Conservation (phyloP, 2,329 filamentous ascomycete genomes). For the Ustilaginoidea virens region DNA sequence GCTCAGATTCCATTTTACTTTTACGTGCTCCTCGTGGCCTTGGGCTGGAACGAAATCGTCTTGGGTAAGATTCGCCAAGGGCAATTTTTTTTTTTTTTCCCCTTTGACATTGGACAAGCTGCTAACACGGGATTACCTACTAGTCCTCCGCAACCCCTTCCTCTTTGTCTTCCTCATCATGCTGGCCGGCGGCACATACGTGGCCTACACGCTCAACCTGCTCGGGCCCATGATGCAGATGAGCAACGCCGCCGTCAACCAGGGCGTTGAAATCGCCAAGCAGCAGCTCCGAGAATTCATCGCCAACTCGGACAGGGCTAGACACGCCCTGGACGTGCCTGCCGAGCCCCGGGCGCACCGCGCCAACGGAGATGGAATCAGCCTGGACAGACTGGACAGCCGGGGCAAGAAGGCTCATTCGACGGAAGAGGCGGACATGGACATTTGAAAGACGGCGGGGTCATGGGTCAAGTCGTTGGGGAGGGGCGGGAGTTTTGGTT, state of each 20-base stretch:
- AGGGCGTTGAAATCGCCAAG: conserved; percentile 84
- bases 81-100: conserved; percentile 1
- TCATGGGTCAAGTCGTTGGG: too few relatives aligned
- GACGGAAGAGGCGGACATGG: conserved; percentile 41
- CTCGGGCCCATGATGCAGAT: conserved; percentile 95
- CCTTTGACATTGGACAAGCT: too few relatives aligned
- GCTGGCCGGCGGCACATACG: conserved; percentile 59
- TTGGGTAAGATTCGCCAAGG: conserved; percentile 48
- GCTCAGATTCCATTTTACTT: conserved; percentile 92
- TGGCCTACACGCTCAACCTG: conserved; percentile 87
- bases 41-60: conserved; percentile 98
- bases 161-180: conserved; percentile 84
- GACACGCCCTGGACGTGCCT: conserved; percentile 72
- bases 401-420: conserved; percentile 33
- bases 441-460: too few relatives aligned
- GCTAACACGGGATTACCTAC: too few relatives aligned
- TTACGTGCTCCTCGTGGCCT: conserved; percentile 71
- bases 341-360: conserved; percentile 15
- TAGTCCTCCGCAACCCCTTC: conserved; percentile 84
- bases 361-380: conserved; percentile 31
- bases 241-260: conserved; percentile 72
- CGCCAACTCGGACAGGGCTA: conserved; percentile 69
- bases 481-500: too few relatives aligned
- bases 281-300: conserved; percentile 82
- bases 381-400: conserved; percentile 45